Evolutionary conservation across 2,329 filamentous ascomycete species (phyloP).

Genomic region (Thelonectria blattea): DNA sequence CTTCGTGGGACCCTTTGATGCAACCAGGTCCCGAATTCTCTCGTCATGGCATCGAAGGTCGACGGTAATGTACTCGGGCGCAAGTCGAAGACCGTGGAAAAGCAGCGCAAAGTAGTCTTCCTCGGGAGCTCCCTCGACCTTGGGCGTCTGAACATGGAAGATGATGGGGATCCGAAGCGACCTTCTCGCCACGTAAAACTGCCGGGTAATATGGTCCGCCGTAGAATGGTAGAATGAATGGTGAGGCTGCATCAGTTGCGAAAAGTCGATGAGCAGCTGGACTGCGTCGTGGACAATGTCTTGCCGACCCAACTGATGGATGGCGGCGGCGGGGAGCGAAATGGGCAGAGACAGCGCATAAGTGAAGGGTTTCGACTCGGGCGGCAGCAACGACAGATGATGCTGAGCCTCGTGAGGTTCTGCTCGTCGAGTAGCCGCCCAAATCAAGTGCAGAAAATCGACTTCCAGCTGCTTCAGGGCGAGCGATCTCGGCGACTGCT

Average conservation of each 20-base stretch:
- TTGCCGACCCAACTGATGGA: not conserved
- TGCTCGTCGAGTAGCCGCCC: not conserved
- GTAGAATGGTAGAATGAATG: not conserved
- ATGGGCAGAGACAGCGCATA: slow-evolving; percentile 18
- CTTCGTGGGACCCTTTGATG: slow-evolving; percentile 12
- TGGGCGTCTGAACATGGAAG: slow-evolving; percentile 2
- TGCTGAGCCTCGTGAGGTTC: slow-evolving; percentile 9
- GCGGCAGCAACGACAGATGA: slow-evolving; percentile 10
- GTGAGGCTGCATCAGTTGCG: not conserved
- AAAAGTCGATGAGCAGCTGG: slow-evolving; percentile 4
- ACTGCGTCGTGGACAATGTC: slow-evolving; percentile 17
- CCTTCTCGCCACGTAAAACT: slow-evolving; percentile 5
- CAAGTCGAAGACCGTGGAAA: slow-evolving; percentile 18
- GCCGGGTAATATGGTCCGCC: slow-evolving; percentile 12
- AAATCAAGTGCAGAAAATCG: slow-evolving; percentile 19
- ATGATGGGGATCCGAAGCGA: slow-evolving; percentile 9
- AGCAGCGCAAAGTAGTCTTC: slow-evolving; percentile 13
- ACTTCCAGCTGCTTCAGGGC: slow-evolving; percentile 17
- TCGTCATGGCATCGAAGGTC: slow-evolving; percentile 12
- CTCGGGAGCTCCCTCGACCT: not conserved
- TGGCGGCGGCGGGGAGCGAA: not conserved
- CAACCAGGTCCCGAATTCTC: slow-evolving; percentile 6
- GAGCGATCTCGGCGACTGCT: slow-evolving; percentile 14
- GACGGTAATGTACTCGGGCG: slow-evolving; percentile 19
- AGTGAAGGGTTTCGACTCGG: slow-evolving; percentile 14